Percentiles rank a stretch among this genome's conserved stretches.
Conservation (phyloP, 352 stramenopile genomes). For the Thalassiosira exigua region DNA sequence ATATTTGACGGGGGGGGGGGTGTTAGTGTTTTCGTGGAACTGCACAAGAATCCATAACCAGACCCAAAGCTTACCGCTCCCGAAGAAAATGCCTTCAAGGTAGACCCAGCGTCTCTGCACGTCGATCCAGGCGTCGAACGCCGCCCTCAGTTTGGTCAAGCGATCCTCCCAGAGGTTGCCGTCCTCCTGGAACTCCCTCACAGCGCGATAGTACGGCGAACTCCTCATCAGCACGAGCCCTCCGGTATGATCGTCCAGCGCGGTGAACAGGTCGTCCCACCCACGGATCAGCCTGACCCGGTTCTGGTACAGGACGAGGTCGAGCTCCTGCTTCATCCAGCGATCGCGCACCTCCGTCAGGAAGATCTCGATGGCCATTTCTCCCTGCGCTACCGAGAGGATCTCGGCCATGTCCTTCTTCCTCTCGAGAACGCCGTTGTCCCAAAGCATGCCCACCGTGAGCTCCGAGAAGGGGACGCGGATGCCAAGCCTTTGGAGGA, state of each 20-base stretch:
- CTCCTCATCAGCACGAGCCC: slow-evolving; percentile 98
- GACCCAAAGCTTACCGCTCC: slow-evolving; percentile 84
- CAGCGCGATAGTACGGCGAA: slow-evolving; percentile 97
- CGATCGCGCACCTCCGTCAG: slow-evolving; percentile 90
- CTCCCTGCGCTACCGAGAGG: slow-evolving; percentile 96
- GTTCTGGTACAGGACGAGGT: slow-evolving; percentile 88
- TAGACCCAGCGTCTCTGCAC: slow-evolving; percentile 99
- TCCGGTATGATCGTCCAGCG: slow-evolving; percentile 99
- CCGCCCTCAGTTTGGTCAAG: slow-evolving; percentile 94
- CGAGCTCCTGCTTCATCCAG: slow-evolving; percentile 86
- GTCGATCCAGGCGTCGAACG: slow-evolving; percentile 99
- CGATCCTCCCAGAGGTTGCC: slow-evolving; percentile 97
- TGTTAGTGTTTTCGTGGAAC: too few relatives aligned
- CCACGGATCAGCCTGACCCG: slow-evolving; percentile 96
- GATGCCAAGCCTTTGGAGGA: slow-evolving; percentile 94
- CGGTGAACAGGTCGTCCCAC: slow-evolving; percentile 99
- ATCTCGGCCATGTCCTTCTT: slow-evolving; percentile 97
- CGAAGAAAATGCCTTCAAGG: slow-evolving; percentile 99
- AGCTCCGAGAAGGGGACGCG: slow-evolving; percentile 93
- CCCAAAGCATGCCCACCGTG: slow-evolving; percentile 97
- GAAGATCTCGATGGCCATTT: slow-evolving; percentile 99
- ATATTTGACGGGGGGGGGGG: too few relatives aligned
- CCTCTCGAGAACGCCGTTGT: slow-evolving; percentile 90
- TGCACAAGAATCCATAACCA: too few relatives aligned
- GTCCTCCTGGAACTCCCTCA: slow-evolving; percentile 95